These are phyloP conservation scores for Echeveria elegans DNA, from an alignment of 164 flowering plant species.

Conservation along the genomic window DNA sequence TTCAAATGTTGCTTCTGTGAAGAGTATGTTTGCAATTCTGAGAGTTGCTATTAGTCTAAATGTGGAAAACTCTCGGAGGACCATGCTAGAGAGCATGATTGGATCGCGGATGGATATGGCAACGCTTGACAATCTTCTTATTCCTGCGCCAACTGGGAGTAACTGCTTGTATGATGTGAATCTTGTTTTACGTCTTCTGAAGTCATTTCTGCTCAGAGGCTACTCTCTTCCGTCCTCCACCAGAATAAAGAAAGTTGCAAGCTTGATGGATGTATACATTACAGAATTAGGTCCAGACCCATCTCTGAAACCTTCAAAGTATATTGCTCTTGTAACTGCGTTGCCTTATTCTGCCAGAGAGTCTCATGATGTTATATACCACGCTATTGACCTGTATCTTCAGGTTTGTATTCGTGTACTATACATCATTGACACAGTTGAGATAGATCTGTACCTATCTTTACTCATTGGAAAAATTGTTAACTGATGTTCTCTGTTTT, in stretches of 20 bases:
- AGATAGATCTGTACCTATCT: neutral
- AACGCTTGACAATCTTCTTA: constrained; percentile 34
- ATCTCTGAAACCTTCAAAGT: constrained; percentile 31
- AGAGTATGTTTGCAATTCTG: constrained; percentile 28
- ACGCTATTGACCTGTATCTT: constrained; percentile 28
- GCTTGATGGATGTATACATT: constrained; percentile 31
- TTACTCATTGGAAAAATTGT: neutral
- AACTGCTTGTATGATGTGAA: constrained; percentile 34
- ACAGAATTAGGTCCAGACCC: constrained; percentile 45
- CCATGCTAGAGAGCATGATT: constrained; percentile 34
- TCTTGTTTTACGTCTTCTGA: constrained; percentile 33
- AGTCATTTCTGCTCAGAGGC: constrained; percentile 23
- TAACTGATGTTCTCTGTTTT: neutral
- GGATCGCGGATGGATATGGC: constrained; percentile 38
- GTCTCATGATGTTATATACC: constrained; percentile 27
- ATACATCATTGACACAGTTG: neutral
- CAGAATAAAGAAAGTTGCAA: constrained; percentile 24
- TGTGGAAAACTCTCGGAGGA: constrained; percentile 19
- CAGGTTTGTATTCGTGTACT: constrained; percentile 15
- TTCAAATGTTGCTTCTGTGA: constrained; percentile 21
- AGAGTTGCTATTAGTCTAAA: constrained; percentile 17
- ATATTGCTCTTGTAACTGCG: constrained; percentile 23
- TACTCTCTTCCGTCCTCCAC: constrained; percentile 3
- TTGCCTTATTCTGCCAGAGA: constrained; percentile 38
- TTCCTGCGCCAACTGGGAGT: constrained; percentile 29